Conservation (phyloP, 2,329 filamentous ascomycete genomes). For the Davidsoniella australis region DNA sequence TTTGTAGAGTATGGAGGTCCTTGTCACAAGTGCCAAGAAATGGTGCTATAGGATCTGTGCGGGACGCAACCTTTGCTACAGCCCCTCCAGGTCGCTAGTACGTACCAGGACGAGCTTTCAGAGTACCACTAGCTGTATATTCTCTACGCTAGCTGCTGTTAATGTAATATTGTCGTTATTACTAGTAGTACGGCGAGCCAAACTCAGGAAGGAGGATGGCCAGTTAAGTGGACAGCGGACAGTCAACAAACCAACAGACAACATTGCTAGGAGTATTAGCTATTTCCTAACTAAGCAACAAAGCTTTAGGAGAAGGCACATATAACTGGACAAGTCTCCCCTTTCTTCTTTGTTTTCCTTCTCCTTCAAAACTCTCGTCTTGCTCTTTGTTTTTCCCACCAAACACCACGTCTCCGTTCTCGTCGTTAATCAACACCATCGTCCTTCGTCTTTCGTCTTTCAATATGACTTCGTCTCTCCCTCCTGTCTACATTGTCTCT, state of each 20-base stretch:
- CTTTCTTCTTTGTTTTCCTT: conserved; percentile 12
- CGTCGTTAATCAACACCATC: conserved; percentile 1
- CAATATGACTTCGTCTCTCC: conserved; percentile 31
- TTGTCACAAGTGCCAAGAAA: conserved; percentile 6
- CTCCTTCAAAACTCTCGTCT: conserved; percentile 8
- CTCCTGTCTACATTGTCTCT: conserved; percentile 91
- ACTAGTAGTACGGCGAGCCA: background rate
- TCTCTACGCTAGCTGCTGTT: no score
- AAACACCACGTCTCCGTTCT: conserved; percentile 11
- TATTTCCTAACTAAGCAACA: background rate
- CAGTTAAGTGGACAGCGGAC: background rate
- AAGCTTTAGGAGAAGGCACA: background rate
- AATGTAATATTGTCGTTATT: no score
- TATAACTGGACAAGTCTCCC: conserved; percentile 11
- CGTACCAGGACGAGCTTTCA: background rate
- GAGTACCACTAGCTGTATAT: no score
- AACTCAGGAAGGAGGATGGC: conserved; percentile 4
- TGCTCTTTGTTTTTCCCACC: conserved; percentile 9
- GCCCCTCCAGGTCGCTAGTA: background rate
- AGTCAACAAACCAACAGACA: conserved; percentile 7
- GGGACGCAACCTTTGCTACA: no score
- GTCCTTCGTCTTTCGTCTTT: background rate
- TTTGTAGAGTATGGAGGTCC: background rate
- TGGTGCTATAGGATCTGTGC: background rate
- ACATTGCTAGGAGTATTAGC: background rate